Evolutionary conservation across 129 eudicot species (phyloP), one percentile per base, ranked within the genome.

Genomic region (Ambrosia trifida): DNA sequence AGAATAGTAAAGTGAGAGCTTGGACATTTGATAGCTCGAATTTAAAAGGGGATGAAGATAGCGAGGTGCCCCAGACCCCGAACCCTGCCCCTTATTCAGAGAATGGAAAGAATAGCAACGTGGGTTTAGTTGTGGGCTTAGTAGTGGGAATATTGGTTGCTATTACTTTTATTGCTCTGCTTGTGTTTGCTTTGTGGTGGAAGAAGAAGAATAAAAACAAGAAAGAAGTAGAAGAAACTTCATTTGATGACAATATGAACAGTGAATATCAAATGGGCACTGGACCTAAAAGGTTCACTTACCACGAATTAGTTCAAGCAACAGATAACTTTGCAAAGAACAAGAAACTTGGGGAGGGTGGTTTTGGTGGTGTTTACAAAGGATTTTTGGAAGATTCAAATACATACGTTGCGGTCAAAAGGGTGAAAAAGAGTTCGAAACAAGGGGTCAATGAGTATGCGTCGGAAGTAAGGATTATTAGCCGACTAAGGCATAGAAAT

Each of bases 401-500:
- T 11, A 20, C 13, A 30, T 20, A 54, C 20, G 61, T 54, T 54
- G 61, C 61, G 11, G 61, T 54, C 61, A 54, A 54, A 54, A 54
- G 61, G 61, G 12, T 54, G 35, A 19, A 32, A 19, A 54, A 18
- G 61, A 20, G 32, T 16, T 54, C 61, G 2, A 54, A 20, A 80
- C 73, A 74, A 69, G 74, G 61, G 56, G 10, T 76, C 72, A 28
- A 74, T 47, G 45, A 54, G 67, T 40, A 76, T 84, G 32, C 68
- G 24, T 20, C 85, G 18, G 57, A 84, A 80, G 79, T 83, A 16
- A 79, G 16, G 76, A 83, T 79, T 57, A 82, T 83, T 24, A 83
- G 83, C 75, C 53, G 73, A 41, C 44, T 83, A 46, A 75, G 87
- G n/a, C 84, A 83, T 62, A 74, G 66, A 49, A 83, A 83, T 57